A percentile compares a stretch with the other conserved stretches of the same genome.
Conservation (phyloP, 129 eudicot species). For the Flaveria brownii region DNA sequence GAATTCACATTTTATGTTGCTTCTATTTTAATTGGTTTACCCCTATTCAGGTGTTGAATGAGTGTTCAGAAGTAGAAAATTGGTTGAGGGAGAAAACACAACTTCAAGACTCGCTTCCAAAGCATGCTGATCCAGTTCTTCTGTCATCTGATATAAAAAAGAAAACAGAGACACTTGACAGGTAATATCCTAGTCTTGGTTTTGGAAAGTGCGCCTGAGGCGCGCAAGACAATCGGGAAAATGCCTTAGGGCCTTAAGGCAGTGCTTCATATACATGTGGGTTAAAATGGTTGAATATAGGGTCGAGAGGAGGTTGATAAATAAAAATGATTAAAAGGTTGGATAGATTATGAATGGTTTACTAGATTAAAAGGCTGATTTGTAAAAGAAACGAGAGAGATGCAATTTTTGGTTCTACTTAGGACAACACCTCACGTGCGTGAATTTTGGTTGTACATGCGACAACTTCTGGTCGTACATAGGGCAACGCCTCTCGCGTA, state of each 20-base stretch:
- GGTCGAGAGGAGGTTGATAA: neutral
- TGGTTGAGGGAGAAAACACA: slow-evolving; percentile 87
- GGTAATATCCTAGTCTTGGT: slow-evolving; percentile 42
- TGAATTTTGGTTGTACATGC: neutral
- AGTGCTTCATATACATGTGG: too few relatives aligned
- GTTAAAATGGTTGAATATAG: too few relatives aligned
- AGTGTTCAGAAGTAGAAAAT: slow-evolving; percentile 81
- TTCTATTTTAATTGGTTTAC: neutral
- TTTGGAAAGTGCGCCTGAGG: neutral
- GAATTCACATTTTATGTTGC: neutral
- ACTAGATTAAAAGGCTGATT: too few relatives aligned
- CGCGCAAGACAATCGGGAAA: neutral
- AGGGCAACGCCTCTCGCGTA: too few relatives aligned
- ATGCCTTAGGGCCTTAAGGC: neutral
- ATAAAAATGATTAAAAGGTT: neutral
- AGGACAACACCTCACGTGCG: neutral
- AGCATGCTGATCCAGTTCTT: slow-evolving; percentile 70
- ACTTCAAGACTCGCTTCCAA: slow-evolving; percentile 74
- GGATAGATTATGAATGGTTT: neutral
- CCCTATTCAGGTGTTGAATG: slow-evolving; percentile 59
- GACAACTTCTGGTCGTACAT: too few relatives aligned
- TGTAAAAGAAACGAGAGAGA: too few relatives aligned
- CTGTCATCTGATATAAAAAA: slow-evolving; percentile 62
- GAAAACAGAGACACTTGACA: slow-evolving; percentile 76
- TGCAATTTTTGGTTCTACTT: neutral